Evolutionary conservation across 2,329 filamentous ascomycete species (phyloP).

Genomic region (Xylariaceae sp.): DNA sequence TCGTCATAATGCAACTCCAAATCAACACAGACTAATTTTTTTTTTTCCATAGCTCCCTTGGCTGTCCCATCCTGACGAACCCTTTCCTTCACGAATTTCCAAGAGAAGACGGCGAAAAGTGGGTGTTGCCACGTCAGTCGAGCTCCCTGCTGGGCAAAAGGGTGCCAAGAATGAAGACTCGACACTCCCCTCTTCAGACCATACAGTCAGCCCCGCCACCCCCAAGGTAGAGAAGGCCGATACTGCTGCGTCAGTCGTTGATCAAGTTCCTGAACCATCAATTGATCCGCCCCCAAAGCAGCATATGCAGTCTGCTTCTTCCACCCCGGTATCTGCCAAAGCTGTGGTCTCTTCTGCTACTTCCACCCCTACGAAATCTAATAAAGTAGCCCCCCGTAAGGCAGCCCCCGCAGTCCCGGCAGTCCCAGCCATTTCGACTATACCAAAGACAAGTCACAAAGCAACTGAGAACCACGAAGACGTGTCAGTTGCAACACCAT

Average conservation of each 20-base stretch:
- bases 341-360: constrained; percentile 21
- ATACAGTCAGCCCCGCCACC: constrained; percentile 22
- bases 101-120: constrained; percentile 39
- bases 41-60: constrained; percentile 47
- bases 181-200: constrained; percentile 17
- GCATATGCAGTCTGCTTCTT: constrained; percentile 30
- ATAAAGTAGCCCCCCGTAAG: constrained; percentile 32
- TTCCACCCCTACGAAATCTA: constrained; percentile 26
- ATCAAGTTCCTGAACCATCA: constrained; percentile 14
- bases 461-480: constrained; percentile 24
- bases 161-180: constrained; percentile 17
- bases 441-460: constrained; percentile 38
- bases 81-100: constrained; percentile 43
- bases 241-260: constrained; percentile 7
- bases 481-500: constrained; percentile 18
- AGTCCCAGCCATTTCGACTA: constrained; percentile 42
- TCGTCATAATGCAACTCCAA: constrained; percentile 13
- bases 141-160: constrained; percentile 39
- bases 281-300: constrained; percentile 31
- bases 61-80: constrained; percentile 46
- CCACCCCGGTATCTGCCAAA: constrained; percentile 34
- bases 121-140: constrained; percentile 35
- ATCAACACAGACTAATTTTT: constrained; percentile 23
- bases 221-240: constrained; percentile 14
- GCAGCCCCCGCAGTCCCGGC: constrained; percentile 39